Base-by-base conservation (phyloP, 495 filamentous ascomycete genomes). In the Hypoxylon perforatum region DNA sequence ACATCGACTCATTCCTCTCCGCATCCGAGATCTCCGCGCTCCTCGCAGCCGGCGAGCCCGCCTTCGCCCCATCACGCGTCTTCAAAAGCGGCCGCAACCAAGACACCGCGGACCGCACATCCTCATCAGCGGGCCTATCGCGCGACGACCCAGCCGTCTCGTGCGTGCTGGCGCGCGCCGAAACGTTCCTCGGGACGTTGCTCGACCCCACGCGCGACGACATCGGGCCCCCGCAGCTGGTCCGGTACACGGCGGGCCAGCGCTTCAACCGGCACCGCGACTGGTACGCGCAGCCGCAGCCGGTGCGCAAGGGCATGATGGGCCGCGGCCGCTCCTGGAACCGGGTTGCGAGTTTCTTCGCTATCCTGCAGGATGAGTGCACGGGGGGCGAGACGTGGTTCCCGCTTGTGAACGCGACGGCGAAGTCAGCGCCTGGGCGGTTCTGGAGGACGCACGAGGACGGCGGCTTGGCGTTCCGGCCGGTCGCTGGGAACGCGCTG, bases 381-480 rank as follows among this genome's bases (percentile, higher is more conserved):
- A 74, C 72, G 1, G 81, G 74, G 2, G 81, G 81, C 0, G 80
- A 82, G 72, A 84, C 81, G 0, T 73, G 80, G 65, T 83, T 84
- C 53, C 82, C 80, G 0, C 69, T 73, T 46, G 69, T 81, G 30
- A 75, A 78, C 54, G 41, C 58, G 0, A 75, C 80, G 0, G 55
- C 55, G 0, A n/a, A n/a, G n/a, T n/a, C n/a, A n/a, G 25, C 60
- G 9, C 9, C 48, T 38, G 58, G 50, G 57, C 67, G 61, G 22
- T 63, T 80, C 22, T 83, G 79, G 81, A 74, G 77, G 36, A 66
- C 73, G 36, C 80, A 82, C 42, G 78, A 82, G 28, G 78, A 84
- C 15, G 83, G 81, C 0, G 84, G 83, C 2, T 69, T 85, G 35
- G 82, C 81, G 0, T 86, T 86, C 57, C 67, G 76, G 41, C 83